phyloP scores from a whole-genome alignment of 129 eudicot genomes.

The Solidago caesia region DNA sequence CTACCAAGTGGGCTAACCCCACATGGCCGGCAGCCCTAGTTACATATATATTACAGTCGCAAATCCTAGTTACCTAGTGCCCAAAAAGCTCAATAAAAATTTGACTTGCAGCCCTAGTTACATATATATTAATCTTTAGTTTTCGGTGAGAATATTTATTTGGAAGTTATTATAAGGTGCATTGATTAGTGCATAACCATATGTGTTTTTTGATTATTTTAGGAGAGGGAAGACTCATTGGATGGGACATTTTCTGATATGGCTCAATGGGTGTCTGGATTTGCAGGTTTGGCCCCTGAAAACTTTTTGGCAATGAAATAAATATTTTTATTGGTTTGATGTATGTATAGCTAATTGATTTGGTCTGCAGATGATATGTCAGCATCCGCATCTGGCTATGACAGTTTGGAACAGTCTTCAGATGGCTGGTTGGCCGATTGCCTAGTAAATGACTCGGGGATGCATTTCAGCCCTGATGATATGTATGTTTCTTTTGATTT shows the following conservation, averaged over 20 bases:
- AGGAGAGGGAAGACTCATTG: slow-evolving; percentile 65
- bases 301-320: not conserved
- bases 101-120: not conserved
- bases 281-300: slow-evolving; percentile 56
- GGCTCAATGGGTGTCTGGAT: slow-evolving; percentile 84
- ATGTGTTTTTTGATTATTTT: slow-evolving; percentile 20
- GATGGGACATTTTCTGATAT: slow-evolving; percentile 63
- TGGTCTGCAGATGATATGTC: slow-evolving; percentile 48
- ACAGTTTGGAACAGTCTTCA: slow-evolving; percentile 53
- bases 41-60: no score
- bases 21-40: no score
- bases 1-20: no score
- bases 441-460: slow-evolving; percentile 61
- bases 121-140: no score
- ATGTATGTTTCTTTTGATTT: slow-evolving; percentile 47
- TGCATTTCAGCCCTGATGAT: slow-evolving; percentile 64
- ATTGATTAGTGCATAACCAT: slow-evolving; percentile 4
- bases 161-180: not conserved
- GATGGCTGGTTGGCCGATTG: slow-evolving; percentile 88
- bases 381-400: slow-evolving; percentile 56
- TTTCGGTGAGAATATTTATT: no score
- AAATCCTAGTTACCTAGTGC: no score
- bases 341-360: not conserved
- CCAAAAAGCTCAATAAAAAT: not conserved
- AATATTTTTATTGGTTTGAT: not conserved